Base-by-base conservation (phyloP, 140 eudicot genomes). In the Anethum foeniculum region DNA sequence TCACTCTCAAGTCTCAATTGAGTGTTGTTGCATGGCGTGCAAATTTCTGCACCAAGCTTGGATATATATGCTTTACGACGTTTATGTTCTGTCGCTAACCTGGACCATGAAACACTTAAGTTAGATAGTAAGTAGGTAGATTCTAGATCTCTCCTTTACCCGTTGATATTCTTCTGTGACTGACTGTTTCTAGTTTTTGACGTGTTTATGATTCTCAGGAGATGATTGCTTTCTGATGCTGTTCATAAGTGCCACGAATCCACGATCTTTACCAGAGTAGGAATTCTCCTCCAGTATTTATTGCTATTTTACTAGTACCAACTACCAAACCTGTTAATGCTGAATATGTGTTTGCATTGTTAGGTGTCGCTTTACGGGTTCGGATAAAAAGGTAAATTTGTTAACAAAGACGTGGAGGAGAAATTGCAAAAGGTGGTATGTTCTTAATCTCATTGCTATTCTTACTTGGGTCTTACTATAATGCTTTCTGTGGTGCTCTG, bases 331-430 rank as follows among this genome's bases (percentile, higher is more conserved):
- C 77, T 9, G 64, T 82, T 34, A 80, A 62, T 21, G 10, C 82
- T 68, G 14, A 77, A 73, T 74, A 25, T 68, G 34, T 79, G 30
- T 71, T 60, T 49, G 60, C 54, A 60, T 81, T 86, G 75, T 39
- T 75, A 93, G 97, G 83, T 93, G 97, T 83, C 97, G 92, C 79
- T 90, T 93, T 85, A 76, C 91, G 86, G 91, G 97, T 58, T 86
- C 87, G 16, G 86, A 90, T 83, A 56, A 84, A 52, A 76, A 82
- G 49, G 87, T 93, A 56, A 86, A 81, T 76, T 79, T 81, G 75
- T 81, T 91, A 84, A 89, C 84, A 71, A 87, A 84, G 74, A 83
- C 27, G 68, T 93, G 97, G 97, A 83, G 54, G 81, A 86, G 87
- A 79, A 93, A 91, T 82, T 81, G 92, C 88, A 89, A 88, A 81